Evolutionary conservation across 306 rosid species (phyloP).

Genomic region (Corylus americana): DNA sequence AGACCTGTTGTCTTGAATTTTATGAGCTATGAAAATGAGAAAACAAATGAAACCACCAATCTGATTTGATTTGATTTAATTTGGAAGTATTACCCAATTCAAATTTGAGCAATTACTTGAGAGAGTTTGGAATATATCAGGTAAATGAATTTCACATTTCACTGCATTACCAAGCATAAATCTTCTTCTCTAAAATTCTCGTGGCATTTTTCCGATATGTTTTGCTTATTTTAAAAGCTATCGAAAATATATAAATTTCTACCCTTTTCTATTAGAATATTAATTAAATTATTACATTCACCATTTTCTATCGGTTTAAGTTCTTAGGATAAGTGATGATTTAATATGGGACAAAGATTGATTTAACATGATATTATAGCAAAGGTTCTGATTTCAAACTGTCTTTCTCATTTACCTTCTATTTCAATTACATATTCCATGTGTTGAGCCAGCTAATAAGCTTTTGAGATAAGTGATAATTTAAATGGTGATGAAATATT

Average conservation of each 20-base stretch:
- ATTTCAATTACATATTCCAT: too few species aligned
- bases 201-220: not conserved
- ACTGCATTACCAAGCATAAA: not conserved
- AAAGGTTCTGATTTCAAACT: too few species aligned
- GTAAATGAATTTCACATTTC: not conserved
- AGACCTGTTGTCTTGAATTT: not conserved
- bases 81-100: not conserved
- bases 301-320: too few species aligned
- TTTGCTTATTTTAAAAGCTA: not conserved
- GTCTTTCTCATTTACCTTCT: too few species aligned
- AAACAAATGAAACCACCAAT: too few species aligned
- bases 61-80: not conserved
- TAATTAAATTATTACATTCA: too few species aligned
- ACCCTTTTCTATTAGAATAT: not conserved
- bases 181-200: not conserved
- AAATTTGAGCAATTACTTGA: not conserved
- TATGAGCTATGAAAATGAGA: not conserved
- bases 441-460: too few species aligned
- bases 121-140: not conserved
- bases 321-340: too few species aligned
- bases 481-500: too few species aligned
- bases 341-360: too few species aligned
- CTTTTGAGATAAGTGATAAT: too few species aligned
- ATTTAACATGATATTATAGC: too few species aligned
- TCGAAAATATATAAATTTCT: conserved; percentile 4